These are phyloP conservation scores for Phytophthora lateralis DNA, from an alignment of 352 stramenopile genomes.

Conservation along the genomic window DNA sequence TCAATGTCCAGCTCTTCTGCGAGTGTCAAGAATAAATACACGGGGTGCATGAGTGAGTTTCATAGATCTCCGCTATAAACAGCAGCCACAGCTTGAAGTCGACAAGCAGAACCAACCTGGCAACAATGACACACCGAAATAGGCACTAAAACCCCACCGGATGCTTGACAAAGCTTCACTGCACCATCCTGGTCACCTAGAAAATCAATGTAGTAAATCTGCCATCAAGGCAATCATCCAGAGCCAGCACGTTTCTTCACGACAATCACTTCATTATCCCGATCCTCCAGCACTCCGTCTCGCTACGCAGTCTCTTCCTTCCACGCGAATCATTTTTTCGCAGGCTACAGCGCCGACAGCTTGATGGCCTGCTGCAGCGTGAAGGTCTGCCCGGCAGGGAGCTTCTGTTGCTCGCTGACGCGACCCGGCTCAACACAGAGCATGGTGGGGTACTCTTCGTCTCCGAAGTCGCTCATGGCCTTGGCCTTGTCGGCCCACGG, in stretches of 20 bases:
- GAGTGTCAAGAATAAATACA: constrained; percentile 21
- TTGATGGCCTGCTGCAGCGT: constrained; percentile 75
- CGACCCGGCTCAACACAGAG: constrained; percentile 95
- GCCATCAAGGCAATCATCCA: not conserved
- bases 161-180: not conserved
- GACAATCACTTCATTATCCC: constrained; percentile 23
- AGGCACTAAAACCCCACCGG: constrained; percentile 3
- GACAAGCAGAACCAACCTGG: not conserved
- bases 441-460: constrained; percentile 95
- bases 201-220: no score
- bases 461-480: constrained; percentile 93
- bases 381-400: constrained; percentile 58
- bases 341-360: constrained; percentile 52
- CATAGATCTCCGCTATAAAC: constrained; percentile 22
- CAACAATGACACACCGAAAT: constrained; percentile 23
- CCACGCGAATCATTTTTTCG: not conserved
- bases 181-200: not conserved
- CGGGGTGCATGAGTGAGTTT: constrained; percentile 6
- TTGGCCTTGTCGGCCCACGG: constrained; percentile 94
- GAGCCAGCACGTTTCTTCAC: constrained; percentile 2
- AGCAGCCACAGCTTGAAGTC: constrained; percentile 3
- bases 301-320: not conserved
- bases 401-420: constrained; percentile 71
- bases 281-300: no score
- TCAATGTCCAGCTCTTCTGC: constrained; percentile 9